phyloP scores from a whole-genome alignment of 2,329 filamentous ascomycete species.

The Xylariaceae sp. region DNA sequence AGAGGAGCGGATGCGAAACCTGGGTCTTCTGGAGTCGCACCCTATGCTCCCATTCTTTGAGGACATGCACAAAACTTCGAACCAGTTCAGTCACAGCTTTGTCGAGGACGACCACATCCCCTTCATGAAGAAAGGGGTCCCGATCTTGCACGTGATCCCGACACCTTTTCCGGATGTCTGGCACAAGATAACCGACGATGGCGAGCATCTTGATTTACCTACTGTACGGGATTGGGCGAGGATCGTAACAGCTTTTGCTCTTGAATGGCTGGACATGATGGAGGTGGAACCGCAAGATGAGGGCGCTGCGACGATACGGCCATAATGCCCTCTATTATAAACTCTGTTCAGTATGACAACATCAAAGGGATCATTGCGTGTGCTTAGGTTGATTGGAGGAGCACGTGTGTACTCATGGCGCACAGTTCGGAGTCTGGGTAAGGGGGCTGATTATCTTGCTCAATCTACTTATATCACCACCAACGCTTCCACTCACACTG shows the following conservation, averaged over 20 bases:
- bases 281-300: conserved; percentile 29
- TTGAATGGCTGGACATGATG: conserved; percentile 74
- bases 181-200: conserved; percentile 69
- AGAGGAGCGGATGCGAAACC: conserved; percentile 59
- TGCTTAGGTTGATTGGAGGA: neutral
- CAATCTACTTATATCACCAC: no score
- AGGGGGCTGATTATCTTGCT: no score
- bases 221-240: conserved; percentile 74
- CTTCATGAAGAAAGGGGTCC: conserved; percentile 70
- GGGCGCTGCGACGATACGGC: neutral
- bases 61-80: conserved; percentile 44
- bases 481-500: no score
- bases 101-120: conserved; percentile 75
- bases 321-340: conserved; percentile 1
- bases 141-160: conserved; percentile 72
- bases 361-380: neutral
- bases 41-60: conserved; percentile 47
- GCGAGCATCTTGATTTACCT: conserved; percentile 64
- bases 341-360: neutral
- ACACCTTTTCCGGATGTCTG: conserved; percentile 67
- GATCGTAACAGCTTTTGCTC: conserved; percentile 67
- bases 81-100: conserved; percentile 28
- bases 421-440: conserved; percentile 1
- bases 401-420: neutral
- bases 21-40: conserved; percentile 45